Percentiles rank a stretch among this genome's conserved stretches.
Evolutionary conservation across 164 flowering plant genomes (phyloP).

Genomic region (Liquidambar formosana): DNA sequence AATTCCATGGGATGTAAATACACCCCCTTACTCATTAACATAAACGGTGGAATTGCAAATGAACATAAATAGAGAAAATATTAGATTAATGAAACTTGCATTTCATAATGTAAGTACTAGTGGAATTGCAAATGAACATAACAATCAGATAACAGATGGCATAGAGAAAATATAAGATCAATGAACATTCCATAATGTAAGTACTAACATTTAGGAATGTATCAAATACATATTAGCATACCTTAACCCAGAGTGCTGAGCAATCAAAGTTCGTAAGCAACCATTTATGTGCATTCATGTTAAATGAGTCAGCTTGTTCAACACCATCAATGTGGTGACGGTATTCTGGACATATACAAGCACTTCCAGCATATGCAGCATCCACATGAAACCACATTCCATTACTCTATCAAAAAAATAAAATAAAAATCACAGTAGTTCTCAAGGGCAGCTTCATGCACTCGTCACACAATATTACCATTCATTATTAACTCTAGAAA

Average conservation of each 20-base stretch:
- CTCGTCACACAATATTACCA: not conserved
- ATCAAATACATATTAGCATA: constrained; percentile 16
- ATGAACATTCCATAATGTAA: not conserved
- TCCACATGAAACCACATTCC: constrained; percentile 90
- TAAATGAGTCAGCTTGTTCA: constrained; percentile 88
- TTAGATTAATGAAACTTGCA: not conserved
- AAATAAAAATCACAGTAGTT: not conserved
- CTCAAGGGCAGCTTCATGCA: not conserved
- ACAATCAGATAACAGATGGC: no score
- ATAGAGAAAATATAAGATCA: not conserved
- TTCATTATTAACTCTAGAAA: not conserved
- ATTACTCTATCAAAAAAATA: constrained; percentile 48
- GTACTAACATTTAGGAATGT: not conserved
- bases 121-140: not conserved
- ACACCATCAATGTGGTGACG: constrained; percentile 81
- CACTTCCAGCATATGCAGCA: constrained; percentile 99
- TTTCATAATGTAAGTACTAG: not conserved
- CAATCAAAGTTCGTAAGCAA: constrained; percentile 92
- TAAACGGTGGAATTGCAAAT: not conserved
- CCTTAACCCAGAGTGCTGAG: constrained; percentile 91
- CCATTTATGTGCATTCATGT: constrained; percentile 98
- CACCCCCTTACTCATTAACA: no score
- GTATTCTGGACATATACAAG: constrained; percentile 91
- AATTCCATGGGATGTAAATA: not conserved
- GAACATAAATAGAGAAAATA: not conserved